A percentile compares a stretch with the other conserved stretches of the same genome.
These are phyloP conservation scores for Epichloe gansuensis DNA, from an alignment of 2,329 filamentous ascomycete species.

Conservation along the genomic window DNA sequence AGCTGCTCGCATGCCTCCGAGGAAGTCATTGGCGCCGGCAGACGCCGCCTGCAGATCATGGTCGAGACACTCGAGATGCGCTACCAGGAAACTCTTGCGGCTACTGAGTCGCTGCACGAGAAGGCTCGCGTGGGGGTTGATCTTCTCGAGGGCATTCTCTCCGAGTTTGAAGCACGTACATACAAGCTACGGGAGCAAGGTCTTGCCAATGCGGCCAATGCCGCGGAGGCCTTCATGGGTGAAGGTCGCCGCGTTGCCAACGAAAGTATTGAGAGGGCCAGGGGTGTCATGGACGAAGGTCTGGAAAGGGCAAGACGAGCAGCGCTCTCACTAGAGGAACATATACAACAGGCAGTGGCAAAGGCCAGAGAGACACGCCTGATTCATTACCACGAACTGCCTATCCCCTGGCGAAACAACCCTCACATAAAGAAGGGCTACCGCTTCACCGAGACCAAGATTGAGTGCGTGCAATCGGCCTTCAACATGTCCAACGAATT, in stretches of 20 bases:
- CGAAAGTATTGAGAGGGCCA: constrained; percentile 60
- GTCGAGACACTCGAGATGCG: constrained; percentile 82
- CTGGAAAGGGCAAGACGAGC: constrained; percentile 73
- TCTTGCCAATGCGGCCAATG: constrained; percentile 51
- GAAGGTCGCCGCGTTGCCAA: constrained; percentile 72
- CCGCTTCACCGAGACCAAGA: constrained; percentile 82
- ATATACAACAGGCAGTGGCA: constrained; percentile 64
- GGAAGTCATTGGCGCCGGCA: constrained; percentile 77
- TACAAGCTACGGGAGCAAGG: constrained; percentile 69
- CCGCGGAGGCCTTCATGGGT: constrained; percentile 60
- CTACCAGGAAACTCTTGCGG: constrained; percentile 75
- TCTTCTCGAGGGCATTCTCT: constrained; percentile 71
- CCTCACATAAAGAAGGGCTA: constrained; percentile 87
- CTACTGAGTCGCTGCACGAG: constrained; percentile 77
- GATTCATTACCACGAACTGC: constrained; percentile 80
- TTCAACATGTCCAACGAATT: constrained; percentile 83
- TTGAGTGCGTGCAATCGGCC: constrained; percentile 74
- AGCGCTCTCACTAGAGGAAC: constrained; percentile 69
- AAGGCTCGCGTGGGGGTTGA: constrained; percentile 82
- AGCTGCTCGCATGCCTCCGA: constrained; percentile 84
- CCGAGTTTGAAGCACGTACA: constrained; percentile 72
- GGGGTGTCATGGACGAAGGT: constrained; percentile 66
- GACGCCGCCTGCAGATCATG: constrained; percentile 71
- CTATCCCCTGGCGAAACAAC: constrained; percentile 80
- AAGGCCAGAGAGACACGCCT: constrained; percentile 69